A percentile compares a stretch with the other conserved stretches of the same genome.
Conservation (phyloP, 441 rosid species). For the Euphorbia schlechtendalii region DNA sequence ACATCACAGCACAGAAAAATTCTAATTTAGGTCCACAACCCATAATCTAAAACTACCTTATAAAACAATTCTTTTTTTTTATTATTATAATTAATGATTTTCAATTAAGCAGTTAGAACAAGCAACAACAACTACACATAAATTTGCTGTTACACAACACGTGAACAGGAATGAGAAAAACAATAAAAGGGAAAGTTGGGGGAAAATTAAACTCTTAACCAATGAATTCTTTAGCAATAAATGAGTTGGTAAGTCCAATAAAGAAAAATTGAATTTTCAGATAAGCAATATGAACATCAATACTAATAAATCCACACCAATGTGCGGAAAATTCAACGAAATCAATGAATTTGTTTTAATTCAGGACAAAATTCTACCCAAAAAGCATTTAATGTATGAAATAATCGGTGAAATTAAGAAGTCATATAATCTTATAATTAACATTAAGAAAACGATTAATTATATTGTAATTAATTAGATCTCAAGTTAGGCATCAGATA, state of each 20-base stretch:
- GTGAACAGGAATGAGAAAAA: conserved; percentile 14
- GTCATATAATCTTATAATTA: conserved; percentile 12
- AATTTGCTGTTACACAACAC: conserved; percentile 10
- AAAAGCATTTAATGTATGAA: background rate
- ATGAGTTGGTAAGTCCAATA: conserved; percentile 11
- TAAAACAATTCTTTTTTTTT: background rate
- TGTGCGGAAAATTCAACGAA: conserved; percentile 22
- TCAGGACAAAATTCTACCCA: background rate
- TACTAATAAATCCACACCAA: background rate
- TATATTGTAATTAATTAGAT: conserved; percentile 13
- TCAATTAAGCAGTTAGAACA: conserved; percentile 1
- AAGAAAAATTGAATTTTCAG: conserved; percentile 1
- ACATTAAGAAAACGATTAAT: background rate
- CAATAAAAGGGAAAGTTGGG: conserved; percentile 7
- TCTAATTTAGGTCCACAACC: conserved; percentile 22
- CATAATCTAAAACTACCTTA: background rate
- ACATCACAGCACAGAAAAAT: conserved; percentile 3
- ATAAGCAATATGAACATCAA: background rate
- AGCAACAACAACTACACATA: conserved; percentile 13
- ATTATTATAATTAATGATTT: too few species aligned
- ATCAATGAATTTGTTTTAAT: background rate
- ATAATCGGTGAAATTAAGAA: background rate
- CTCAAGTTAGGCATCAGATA: conserved; percentile 41
- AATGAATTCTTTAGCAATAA: conserved; percentile 17
- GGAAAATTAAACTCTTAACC: conserved; percentile 13